Percentiles rank a stretch among this genome's conserved stretches.
phyloP scores from a whole-genome alignment of 2,329 filamentous ascomycete species.

The Diaporthe citriasiana region DNA sequence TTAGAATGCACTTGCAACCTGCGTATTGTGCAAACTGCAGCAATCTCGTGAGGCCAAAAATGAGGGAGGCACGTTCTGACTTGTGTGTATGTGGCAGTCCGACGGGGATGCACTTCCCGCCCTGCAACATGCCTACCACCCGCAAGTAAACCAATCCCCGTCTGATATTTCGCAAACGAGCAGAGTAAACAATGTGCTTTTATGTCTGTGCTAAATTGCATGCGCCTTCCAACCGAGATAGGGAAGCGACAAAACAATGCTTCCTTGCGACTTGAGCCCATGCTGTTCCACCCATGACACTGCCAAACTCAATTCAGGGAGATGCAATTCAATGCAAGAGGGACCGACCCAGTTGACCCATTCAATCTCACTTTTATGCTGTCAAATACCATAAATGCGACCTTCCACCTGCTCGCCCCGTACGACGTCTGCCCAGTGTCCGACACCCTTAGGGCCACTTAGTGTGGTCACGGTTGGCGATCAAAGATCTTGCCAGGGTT shows the following conservation, averaged over 20 bases:
- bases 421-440: too few species aligned
- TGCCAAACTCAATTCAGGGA: neutral
- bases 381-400: neutral
- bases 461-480: slow-evolving; percentile 52
- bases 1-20: neutral
- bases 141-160: neutral
- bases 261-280: neutral
- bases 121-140: neutral
- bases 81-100: neutral
- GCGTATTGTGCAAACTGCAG: neutral
- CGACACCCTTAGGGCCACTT: too few species aligned
- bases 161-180: neutral
- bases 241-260: neutral
- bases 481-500: slow-evolving; percentile 96
- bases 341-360: neutral
- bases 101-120: neutral
- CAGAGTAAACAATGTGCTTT: slow-evolving; percentile 1
- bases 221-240: neutral
- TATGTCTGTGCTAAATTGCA: neutral
- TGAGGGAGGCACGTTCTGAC: neutral
- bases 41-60: neutral
- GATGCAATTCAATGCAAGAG: slow-evolving; percentile 1
- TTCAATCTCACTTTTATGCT: neutral
- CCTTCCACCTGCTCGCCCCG: neutral
- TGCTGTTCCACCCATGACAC: slow-evolving; percentile 1